A percentile compares a stretch with the other conserved stretches of the same genome.
phyloP scores from a whole-genome alignment of 2,329 filamentous ascomycete species.

The Colletotrichum sp. region DNA sequence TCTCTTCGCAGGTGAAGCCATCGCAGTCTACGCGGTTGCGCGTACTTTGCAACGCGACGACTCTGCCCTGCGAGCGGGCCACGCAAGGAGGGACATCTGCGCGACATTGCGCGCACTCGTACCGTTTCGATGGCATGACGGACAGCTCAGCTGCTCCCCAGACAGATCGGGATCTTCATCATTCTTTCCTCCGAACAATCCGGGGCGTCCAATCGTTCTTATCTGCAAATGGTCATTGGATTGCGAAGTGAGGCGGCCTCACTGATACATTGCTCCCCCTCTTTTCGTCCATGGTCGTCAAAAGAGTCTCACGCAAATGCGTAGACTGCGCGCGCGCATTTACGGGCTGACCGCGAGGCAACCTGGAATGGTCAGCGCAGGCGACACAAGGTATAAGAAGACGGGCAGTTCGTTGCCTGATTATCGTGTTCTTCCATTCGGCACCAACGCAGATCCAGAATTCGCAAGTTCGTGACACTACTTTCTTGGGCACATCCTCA shows the following conservation, averaged over 20 bases:
- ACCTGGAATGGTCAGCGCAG: neutral
- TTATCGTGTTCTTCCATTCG: neutral
- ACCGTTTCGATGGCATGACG: constrained; percentile 6
- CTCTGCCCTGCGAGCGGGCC: neutral
- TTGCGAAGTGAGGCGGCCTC: neutral
- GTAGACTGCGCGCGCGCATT: neutral
- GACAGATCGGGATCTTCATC: neutral
- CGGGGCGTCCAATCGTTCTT: neutral
- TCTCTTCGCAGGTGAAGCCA: neutral
- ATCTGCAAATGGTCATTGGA: neutral
- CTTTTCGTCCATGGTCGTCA: neutral
- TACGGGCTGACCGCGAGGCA: neutral
- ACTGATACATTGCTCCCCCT: neutral
- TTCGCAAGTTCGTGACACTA: neutral
- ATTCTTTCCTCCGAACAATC: neutral
- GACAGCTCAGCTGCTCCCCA: constrained; percentile 12
- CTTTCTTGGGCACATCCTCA: neutral
- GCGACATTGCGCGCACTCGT: constrained; percentile 11
- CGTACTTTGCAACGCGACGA: neutral
- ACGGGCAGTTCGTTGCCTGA: neutral
- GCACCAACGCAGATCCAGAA: neutral
- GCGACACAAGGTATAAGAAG: neutral
- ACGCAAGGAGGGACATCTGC: neutral
- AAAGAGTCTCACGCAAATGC: constrained; percentile 3
- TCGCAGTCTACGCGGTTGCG: neutral